These are phyloP conservation scores for Penicillium coprophilum DNA, from an alignment of 495 filamentous ascomycete species.

Conservation along the genomic window DNA sequence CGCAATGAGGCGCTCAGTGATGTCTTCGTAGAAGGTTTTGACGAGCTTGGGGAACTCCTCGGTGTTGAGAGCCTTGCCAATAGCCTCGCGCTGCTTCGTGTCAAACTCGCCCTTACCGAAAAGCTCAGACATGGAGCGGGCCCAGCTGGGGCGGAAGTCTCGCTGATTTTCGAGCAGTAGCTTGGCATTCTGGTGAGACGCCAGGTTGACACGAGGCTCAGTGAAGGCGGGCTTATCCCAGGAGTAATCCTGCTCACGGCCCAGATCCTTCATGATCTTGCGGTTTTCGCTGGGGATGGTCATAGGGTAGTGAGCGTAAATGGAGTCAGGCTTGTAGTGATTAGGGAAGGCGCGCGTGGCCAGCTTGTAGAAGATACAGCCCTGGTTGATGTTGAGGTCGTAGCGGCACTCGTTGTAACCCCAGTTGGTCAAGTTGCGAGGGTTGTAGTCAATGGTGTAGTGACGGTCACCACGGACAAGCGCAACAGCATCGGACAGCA, in stretches of 20 bases:
- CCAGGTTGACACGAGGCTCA: slow-evolving; percentile 53
- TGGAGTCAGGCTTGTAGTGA: slow-evolving; percentile 73
- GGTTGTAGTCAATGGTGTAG: slow-evolving; percentile 65
- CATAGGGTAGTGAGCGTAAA: slow-evolving; percentile 89
- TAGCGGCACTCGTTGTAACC: slow-evolving; percentile 72
- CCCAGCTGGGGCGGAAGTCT: slow-evolving; percentile 67
- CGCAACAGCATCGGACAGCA: slow-evolving; percentile 54
- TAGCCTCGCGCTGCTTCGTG: slow-evolving; percentile 46
- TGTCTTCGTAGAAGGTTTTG: slow-evolving; percentile 58
- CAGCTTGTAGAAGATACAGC: slow-evolving; percentile 84
- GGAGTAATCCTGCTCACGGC: slow-evolving; percentile 67
- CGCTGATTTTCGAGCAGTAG: slow-evolving; percentile 59
- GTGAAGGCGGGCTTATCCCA: slow-evolving; percentile 61
- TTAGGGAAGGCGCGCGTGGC: slow-evolving; percentile 76
- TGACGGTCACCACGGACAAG: slow-evolving; percentile 55
- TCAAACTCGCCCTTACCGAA: slow-evolving; percentile 53
- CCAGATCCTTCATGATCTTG: slow-evolving; percentile 71
- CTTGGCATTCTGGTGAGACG: slow-evolving; percentile 61
- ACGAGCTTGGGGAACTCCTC: slow-evolving; percentile 52
- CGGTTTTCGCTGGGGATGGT: slow-evolving; percentile 72
- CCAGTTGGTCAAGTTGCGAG: slow-evolving; percentile 78
- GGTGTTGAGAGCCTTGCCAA: slow-evolving; percentile 45
- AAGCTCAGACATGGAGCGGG: slow-evolving; percentile 52
- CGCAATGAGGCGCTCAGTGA: slow-evolving; percentile 62
- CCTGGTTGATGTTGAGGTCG: slow-evolving; percentile 71